Evolutionary conservation across 2,329 filamentous ascomycete genomes (phyloP).

Genomic region (Ambrosiella xylebori): DNA sequence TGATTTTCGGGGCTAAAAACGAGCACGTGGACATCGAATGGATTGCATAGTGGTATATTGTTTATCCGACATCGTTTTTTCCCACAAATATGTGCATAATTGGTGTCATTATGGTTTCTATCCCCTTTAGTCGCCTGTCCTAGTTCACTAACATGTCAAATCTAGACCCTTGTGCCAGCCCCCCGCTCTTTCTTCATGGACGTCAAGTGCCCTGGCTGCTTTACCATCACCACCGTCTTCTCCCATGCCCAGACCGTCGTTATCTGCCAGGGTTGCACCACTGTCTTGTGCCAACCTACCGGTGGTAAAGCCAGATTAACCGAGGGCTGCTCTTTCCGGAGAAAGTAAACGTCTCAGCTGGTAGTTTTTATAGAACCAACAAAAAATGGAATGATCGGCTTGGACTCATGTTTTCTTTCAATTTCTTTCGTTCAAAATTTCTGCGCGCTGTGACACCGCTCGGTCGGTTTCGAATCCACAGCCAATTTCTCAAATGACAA

Average conservation of each 20-base stretch:
- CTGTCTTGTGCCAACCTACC: constrained; percentile 97
- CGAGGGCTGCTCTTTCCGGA: constrained; percentile 99
- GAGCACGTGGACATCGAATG: not conserved
- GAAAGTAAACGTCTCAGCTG: constrained; percentile 60
- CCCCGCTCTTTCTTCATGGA: constrained; percentile 99
- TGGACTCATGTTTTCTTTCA: constrained; percentile 13
- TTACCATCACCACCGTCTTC: constrained; percentile 99
- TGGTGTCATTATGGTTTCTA: not conserved
- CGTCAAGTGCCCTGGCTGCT: constrained; percentile 99
- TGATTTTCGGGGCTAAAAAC: not conserved
- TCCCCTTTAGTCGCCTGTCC: not conserved
- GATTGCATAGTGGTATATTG: not conserved
- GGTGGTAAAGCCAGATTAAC: constrained; percentile 98
- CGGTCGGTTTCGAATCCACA: not conserved
- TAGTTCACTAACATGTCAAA: not conserved
- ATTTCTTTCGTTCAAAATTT: not conserved
- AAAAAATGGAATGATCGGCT: constrained; percentile 14
- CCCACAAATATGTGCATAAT: constrained; percentile 11
- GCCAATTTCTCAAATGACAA: not conserved
- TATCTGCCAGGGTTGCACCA: constrained; percentile 99
- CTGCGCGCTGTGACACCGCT: not conserved
- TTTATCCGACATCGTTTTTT: constrained; percentile 6
- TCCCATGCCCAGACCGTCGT: constrained; percentile 99
- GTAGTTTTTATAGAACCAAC: constrained; percentile 18
- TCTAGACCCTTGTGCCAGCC: constrained; percentile 75